Conservation (phyloP, 345 rosid species). For the Syzygium aqueum region DNA sequence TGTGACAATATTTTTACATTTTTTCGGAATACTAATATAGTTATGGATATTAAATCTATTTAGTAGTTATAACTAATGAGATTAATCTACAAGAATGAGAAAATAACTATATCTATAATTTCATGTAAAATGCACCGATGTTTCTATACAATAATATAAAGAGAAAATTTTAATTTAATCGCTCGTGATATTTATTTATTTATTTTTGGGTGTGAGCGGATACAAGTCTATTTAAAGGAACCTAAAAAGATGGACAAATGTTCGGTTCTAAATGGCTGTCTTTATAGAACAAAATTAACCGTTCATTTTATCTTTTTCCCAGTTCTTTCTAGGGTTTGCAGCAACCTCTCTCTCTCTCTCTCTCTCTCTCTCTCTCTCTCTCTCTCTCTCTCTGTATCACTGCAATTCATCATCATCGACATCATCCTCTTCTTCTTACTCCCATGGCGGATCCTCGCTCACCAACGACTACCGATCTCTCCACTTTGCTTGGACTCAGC, state of each 20-base stretch:
- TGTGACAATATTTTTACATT: not conserved
- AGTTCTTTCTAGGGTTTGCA: not conserved
- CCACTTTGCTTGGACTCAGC: not conserved
- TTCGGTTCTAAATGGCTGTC: not conserved
- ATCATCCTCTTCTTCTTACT: not conserved
- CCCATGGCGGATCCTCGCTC: slow-evolving; percentile 8
- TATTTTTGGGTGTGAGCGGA: not conserved
- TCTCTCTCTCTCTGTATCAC: not conserved
- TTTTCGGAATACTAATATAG: not conserved
- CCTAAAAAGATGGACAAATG: not conserved
- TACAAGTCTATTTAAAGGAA: not conserved
- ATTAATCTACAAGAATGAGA: not conserved
- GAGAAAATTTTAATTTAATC: not conserved
- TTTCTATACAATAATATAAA: not conserved
- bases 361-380: not conserved
- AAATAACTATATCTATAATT: no score
- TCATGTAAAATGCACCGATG: not conserved
- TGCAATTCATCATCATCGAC: not conserved
- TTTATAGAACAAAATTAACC: not conserved
- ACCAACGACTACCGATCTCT: slow-evolving; percentile 1
- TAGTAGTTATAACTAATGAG: no score
- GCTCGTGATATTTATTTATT: not conserved
- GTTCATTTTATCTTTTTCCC: not conserved
- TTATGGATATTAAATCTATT: not conserved
- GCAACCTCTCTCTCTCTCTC: not conserved